These are phyloP conservation scores for Candida oleophila DNA, from an alignment of 805 yeast species.

Conservation along the genomic window DNA sequence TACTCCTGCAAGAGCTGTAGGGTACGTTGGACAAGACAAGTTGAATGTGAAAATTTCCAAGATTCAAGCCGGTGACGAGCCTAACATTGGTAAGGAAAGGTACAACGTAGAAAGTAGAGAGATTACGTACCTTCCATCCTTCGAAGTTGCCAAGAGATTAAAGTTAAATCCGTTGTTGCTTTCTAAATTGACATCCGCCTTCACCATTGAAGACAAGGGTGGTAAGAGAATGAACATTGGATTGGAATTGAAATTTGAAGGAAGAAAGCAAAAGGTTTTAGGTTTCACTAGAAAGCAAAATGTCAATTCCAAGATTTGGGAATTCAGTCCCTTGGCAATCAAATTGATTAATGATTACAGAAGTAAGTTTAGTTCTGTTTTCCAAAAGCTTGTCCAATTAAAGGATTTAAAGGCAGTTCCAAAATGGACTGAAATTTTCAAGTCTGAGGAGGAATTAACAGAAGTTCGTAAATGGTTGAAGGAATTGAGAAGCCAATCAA, in stretches of 20 bases:
- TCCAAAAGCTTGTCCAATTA: conserved; percentile 36
- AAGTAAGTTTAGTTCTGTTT: conserved; percentile 59
- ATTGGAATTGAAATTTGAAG: conserved; percentile 79
- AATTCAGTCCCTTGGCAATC: conserved; percentile 73
- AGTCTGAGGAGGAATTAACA: conserved; percentile 44
- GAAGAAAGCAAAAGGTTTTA: conserved; percentile 74
- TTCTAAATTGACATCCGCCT: conserved; percentile 76
- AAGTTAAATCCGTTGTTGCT: conserved; percentile 62
- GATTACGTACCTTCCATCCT: conserved; percentile 63
- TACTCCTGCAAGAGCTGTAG: conserved; percentile 65
- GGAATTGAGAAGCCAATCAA: conserved; percentile 46
- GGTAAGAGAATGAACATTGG: conserved; percentile 66
- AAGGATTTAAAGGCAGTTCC: conserved; percentile 35
- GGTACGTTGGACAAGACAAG: conserved; percentile 46
- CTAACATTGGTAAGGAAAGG: conserved; percentile 61
- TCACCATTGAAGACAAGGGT: conserved; percentile 53
- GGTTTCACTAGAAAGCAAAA: conserved; percentile 75
- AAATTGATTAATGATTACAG: conserved; percentile 62
- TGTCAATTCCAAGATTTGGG: conserved; percentile 62
- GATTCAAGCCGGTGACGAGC: conserved; percentile 48
- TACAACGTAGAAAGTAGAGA: conserved; percentile 55
- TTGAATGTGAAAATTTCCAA: conserved; percentile 51
- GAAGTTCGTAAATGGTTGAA: conserved; percentile 49
- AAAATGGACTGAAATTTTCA: conserved; percentile 32
- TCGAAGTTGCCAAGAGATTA: conserved; percentile 58